Base-by-base conservation (phyloP, 2,329 filamentous ascomycete species). In the Xylaria sp. region DNA sequence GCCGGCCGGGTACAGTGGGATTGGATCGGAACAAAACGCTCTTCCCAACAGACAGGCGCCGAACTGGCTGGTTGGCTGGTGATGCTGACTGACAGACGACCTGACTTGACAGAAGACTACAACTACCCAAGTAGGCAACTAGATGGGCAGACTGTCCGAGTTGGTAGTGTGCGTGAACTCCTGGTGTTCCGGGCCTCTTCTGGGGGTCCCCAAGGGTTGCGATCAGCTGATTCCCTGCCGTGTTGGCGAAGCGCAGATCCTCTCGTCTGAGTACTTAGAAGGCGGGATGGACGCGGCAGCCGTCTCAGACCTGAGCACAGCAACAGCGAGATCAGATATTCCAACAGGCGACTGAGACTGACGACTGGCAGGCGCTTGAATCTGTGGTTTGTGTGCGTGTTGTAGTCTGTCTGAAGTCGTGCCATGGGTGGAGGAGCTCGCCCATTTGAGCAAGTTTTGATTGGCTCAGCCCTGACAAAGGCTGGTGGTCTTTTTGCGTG, bases 361-460 rank as follows among this genome's bases (percentile, higher is more conserved):
- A 62, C 60, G 46, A 68, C 65, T 69, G 65, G 65, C 62, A 55
- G 46, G 58, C 34, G 48, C 39, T 61, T 41, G 66, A 66, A 58
- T 69, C 12, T 55, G 57, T 46, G 65, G 65, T 63, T 65, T 68
- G 58, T 66, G 56, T 39, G 52, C 28, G 60, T 58, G 65, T 65
- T 58, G 64, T 64, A 56, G 64, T 60, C 56, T 69, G 64, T 61
- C 55, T 68, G 63, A 41, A 67, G 69, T 65, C 69, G 69, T 73
- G 74, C 75, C 70, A 74, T 70, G 60, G 72, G 75, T 76, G 74
- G 75, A 75, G 74, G 72, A 68, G 67, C 64, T 70, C 69, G 72
- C 28, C 59, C 25, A 73, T 73, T 75, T 81, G 82, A 83, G 82
- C 82, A 84, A 83, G 82, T 83, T 84, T 84, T 81, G 78, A 84